Base-by-base conservation (phyloP, 192 early-diverging fungal genomes). In the Backusella psychrophila region DNA sequence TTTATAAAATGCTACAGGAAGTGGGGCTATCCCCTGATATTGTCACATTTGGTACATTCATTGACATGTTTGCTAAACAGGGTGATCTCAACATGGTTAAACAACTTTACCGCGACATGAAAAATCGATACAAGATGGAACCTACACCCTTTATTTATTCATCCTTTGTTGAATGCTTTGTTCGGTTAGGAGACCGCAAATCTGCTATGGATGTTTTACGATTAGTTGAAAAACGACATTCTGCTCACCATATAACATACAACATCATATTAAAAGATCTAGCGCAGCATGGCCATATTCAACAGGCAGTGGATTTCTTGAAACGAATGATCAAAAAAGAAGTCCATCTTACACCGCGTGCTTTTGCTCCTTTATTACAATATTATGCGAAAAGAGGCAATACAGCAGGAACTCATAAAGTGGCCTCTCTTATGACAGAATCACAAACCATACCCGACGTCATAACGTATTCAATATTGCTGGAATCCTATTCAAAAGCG, bases 401-500 rank as follows among this genome's bases (percentile, higher is more conserved):
- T 34, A 59, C 78, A 19, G 49, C 59, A 1, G 84, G 79, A 6
- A 81, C 84, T 9, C 68, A 44, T 33, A 46, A 73, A 23, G 67
- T 80, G 0, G 41, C 76, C 8, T 15, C 41, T 0, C 63, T 46
- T 15, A 83, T 83, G 78, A n/a, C 23, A 0, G n/a, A 70, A 26
- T 26, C 67, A 21, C 26, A 71, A 17, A 46, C 77, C 26, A 53
- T 41, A 6, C 71, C 66, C 1, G 71, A 73, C 26, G 42, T 66
- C 1, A 66, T 78, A 4, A 91, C 92, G 0, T 93, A 91, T 80
- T 91, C 89, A 42, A 86, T 91, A 15, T 84, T 98, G 73, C 90
- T 97, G 66, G 84, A 96, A 53, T 91, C 92, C 3, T 92, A 96
- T 75, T 91, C 88, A 29, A 87, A 86, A 59, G 84, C 87, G 0